Evolutionary conservation across 1,284 basidiomycete genomes (phyloP).

Genomic region (Trichosporon sp.): DNA sequence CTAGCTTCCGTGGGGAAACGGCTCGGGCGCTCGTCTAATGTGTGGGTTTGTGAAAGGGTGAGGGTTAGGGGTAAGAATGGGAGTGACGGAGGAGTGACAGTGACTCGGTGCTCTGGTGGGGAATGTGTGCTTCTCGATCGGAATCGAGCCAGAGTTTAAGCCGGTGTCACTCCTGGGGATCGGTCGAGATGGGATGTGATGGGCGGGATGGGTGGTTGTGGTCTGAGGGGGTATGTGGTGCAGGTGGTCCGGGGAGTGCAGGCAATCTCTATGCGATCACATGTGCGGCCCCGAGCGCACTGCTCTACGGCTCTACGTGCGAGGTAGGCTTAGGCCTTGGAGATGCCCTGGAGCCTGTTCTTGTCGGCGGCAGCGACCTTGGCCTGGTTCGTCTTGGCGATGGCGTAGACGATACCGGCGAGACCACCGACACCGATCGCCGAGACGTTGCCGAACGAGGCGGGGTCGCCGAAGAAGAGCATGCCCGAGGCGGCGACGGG

Average conservation of each 20-base stretch:
- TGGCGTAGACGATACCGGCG: conserved; percentile 81
- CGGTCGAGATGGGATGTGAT: neutral
- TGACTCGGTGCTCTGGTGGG: too few relatives aligned
- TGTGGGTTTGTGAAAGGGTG: neutral
- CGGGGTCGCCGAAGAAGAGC: conserved; percentile 90
- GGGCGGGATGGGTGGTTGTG: neutral
- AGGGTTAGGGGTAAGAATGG: too few relatives aligned
- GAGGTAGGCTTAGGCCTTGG: conserved; percentile 33
- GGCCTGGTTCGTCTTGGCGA: conserved; percentile 68
- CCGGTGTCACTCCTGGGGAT: too few relatives aligned
- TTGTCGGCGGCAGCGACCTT: conserved; percentile 48
- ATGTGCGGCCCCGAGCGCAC: neutral
- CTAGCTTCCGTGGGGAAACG: too few relatives aligned
- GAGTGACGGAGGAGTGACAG: neutral
- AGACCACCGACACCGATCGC: conserved; percentile 88
- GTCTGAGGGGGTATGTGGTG: neutral
- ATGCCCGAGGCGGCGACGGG: conserved; percentile 96
- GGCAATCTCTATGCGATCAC: neutral
- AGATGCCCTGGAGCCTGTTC: conserved; percentile 38
- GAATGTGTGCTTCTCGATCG: neutral
- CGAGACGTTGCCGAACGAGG: conserved; percentile 82
- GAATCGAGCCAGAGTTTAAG: neutral
- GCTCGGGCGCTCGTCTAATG: conserved; percentile 7
- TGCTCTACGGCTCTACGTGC: neutral
- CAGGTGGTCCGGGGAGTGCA: neutral